Conservation (phyloP, 1,139 yeast genomes). For the Entelexis paramagnoliae region DNA sequence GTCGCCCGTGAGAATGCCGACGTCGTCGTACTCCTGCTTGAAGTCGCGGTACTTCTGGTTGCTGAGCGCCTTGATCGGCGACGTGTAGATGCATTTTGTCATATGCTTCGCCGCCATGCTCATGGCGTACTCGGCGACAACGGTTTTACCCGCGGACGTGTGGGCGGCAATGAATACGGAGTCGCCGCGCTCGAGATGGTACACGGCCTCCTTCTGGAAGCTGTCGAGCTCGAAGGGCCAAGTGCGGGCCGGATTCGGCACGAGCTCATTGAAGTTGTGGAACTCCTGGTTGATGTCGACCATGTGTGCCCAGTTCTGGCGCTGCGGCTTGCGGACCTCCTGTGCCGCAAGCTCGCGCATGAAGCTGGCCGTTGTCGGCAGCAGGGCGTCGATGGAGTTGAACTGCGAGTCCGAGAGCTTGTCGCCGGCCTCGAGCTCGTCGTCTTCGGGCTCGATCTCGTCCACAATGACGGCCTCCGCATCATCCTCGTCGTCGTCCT, state of each 20-base stretch:
- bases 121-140: constrained; percentile 96
- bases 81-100: constrained; percentile 91
- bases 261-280: constrained; percentile 73
- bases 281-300: constrained; percentile 78
- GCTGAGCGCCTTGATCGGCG: constrained; percentile 93
- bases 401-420: constrained; percentile 8
- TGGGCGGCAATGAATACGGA: constrained; percentile 98
- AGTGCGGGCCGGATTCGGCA: constrained; percentile 84
- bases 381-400: constrained; percentile 56
- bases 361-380: constrained; percentile 55
- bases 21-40: constrained; percentile 85
- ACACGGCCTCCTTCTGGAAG: constrained; percentile 93
- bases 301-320: constrained; percentile 74
- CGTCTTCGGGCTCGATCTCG: constrained; percentile 24
- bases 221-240: constrained; percentile 94
- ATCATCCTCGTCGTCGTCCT: neutral
- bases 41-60: constrained; percentile 94
- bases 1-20: constrained; percentile 96
- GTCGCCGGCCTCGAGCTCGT: constrained; percentile 18
- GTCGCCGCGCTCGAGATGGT: constrained; percentile 92
- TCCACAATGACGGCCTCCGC: neutral
- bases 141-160: constrained; percentile 98
- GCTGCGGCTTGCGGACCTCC: constrained; percentile 33
- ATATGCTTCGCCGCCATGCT: constrained; percentile 85
- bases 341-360: constrained; percentile 31